Conservation (phyloP, 129 eudicot genomes). For the Smallanthus sonchifolius region DNA sequence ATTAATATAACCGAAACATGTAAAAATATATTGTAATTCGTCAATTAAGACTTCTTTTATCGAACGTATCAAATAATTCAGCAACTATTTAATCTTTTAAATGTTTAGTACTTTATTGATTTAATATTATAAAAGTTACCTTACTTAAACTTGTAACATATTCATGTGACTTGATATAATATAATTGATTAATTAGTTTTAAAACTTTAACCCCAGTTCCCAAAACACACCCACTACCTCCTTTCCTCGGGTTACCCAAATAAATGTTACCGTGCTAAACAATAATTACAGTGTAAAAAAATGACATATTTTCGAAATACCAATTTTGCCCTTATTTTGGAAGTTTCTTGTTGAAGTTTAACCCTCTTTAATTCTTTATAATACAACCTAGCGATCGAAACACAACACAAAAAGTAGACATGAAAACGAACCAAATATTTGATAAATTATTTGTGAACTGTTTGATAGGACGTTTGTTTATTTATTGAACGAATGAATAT, state of each 20-base stretch:
- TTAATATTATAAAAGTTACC: neutral
- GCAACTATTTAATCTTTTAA: neutral
- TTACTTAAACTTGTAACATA: neutral
- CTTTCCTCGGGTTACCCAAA: constrained; percentile 51
- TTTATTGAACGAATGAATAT: too few relatives aligned
- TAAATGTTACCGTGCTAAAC: constrained; percentile 36
- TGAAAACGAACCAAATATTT: too few relatives aligned
- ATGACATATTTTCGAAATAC: constrained; percentile 10
- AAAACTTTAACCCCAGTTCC: constrained; percentile 52
- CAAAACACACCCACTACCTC: constrained; percentile 78
- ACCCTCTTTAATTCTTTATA: too few relatives aligned
- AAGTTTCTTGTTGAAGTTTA: constrained; percentile 29
- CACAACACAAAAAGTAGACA: too few relatives aligned
- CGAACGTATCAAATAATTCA: neutral
- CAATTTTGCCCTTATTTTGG: constrained; percentile 29
- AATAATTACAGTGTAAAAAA: constrained; percentile 31
- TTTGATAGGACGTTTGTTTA: too few relatives aligned
- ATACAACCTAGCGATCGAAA: too few relatives aligned
- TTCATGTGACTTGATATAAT: constrained; percentile 34
- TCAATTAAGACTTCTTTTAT: neutral
- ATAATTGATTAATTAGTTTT: constrained; percentile 4
- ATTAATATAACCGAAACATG: neutral
- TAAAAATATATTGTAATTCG: neutral
- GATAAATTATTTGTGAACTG: too few relatives aligned
- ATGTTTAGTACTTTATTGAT: neutral